Percentiles rank a stretch among this genome's conserved stretches.
Conservation (phyloP, 1,139 yeast species). For the Hansenula sp. region DNA sequence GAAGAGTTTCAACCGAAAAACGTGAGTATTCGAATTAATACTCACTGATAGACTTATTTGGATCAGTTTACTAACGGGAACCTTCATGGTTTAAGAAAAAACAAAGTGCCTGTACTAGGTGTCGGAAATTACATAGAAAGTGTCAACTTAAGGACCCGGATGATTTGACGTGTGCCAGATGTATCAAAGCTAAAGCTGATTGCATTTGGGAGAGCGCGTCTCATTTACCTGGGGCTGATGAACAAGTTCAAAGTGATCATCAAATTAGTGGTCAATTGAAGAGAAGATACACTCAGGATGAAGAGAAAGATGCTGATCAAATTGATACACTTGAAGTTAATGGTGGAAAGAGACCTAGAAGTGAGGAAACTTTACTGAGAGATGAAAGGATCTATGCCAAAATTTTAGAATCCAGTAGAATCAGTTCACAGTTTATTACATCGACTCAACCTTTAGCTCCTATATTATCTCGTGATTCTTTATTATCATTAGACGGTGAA, state of each 20-base stretch:
- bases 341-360: neutral
- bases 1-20: neutral
- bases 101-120: slow-evolving; percentile 1
- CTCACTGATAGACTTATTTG: neutral
- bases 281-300: neutral
- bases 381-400: slow-evolving; percentile 9
- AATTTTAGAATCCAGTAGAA: slow-evolving; percentile 4
- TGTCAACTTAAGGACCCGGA: neutral
- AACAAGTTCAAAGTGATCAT: neutral
- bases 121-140: slow-evolving; percentile 4
- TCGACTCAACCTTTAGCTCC: slow-evolving; percentile 13
- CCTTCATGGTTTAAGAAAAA: neutral
- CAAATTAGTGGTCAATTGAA: neutral
- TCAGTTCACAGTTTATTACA: slow-evolving; percentile 10
- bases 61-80: neutral
- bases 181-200: neutral
- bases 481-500: slow-evolving; percentile 11
- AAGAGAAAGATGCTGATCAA: neutral
- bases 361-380: neutral
- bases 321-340: neutral
- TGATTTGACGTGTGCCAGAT: neutral
- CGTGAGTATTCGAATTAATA: neutral
- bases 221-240: neutral
- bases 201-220: neutral
- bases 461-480: slow-evolving; percentile 9